Percentiles rank a stretch among this genome's conserved stretches.
Conservation (phyloP, 192 early-diverging fungal species). For the Coemansia sp. region DNA sequence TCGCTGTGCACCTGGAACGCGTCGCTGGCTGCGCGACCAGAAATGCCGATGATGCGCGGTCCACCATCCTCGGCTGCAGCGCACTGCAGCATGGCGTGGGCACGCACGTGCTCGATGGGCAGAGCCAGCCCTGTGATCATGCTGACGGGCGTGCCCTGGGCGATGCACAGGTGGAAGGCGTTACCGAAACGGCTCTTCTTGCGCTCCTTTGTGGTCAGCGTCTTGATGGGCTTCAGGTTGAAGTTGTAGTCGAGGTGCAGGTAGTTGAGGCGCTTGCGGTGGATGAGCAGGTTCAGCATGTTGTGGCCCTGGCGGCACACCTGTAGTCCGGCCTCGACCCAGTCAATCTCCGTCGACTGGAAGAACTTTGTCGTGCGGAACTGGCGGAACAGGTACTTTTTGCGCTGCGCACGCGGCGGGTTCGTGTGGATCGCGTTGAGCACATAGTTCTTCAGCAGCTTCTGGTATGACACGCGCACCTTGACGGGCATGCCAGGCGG, state of each 20-base stretch:
- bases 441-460: constrained; percentile 93
- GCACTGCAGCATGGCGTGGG: constrained; percentile 21
- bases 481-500: constrained; percentile 92
- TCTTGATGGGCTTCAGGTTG: constrained; percentile 98
- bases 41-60: background rate
- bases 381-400: constrained; percentile 93
- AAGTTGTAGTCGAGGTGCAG: constrained; percentile 99
- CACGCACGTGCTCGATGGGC: constrained; percentile 37
- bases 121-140: constrained; percentile 36
- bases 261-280: constrained; percentile 97
- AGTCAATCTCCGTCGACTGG: constrained; percentile 96
- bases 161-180: constrained; percentile 82
- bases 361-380: constrained; percentile 97
- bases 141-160: constrained; percentile 43
- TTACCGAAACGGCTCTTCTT: constrained; percentile 99
- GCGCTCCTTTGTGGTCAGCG: constrained; percentile 97
- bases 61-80: background rate
- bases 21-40: constrained; percentile 15
- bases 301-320: constrained; percentile 98
- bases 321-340: constrained; percentile 99
- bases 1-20: constrained; percentile 38
- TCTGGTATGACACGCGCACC: constrained; percentile 97
- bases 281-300: constrained; percentile 98
- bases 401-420: constrained; percentile 79
- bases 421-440: constrained; percentile 85